Base-by-base conservation (phyloP, 2,329 filamentous ascomycete species). In the Aspergillus quadricinctus region DNA sequence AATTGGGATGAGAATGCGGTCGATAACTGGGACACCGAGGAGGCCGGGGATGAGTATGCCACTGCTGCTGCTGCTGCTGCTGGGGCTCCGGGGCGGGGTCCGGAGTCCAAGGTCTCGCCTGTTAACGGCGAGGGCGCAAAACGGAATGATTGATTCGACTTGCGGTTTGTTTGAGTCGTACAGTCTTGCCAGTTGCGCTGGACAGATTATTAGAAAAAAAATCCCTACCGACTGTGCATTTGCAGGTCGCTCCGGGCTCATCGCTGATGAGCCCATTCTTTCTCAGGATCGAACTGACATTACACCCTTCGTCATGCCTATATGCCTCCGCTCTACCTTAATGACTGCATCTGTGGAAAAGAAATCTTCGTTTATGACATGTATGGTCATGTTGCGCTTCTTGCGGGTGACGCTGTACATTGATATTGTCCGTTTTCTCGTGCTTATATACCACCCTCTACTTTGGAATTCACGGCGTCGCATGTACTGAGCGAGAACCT, bases 1-100 rank as follows among this genome's bases (percentile, higher is more conserved):
- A 91, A 93, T 64, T 96, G 92, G 92, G 92, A 96, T 68, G 92
- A 96, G 76, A 94, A 96, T 73, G 82, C 78, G 1, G 83, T 84
- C 57, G 83, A 86, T 64, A 79, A 78, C 63, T 88, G 84, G 85
- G 85, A 88, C 52, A 81, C 83, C 2, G 84, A 84, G 29, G 84
- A 80, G 49, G 72, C 65, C 1, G 68, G 67, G 43, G 68, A 65
- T n/a, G 68, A 69, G 40, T 60, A 56, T 0, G 63, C 52, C 23
- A 61, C 25, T 43, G 41, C 60, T 14, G 48, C 40, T 6, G 23
- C 23, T 23, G 23, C 23, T 23, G 23, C 23, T 23, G 2, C 23
- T 23, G 23, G 23, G 10, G n/a, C n/a, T n/a, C 53, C 52, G 9
- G 41, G 58, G 10, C 43, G 46, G 10, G 50, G 54, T 4, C 57